These are phyloP conservation scores for Rhytidhysteron rufulum DNA, from an alignment of 2,329 filamentous ascomycete species.

Conservation along the genomic window DNA sequence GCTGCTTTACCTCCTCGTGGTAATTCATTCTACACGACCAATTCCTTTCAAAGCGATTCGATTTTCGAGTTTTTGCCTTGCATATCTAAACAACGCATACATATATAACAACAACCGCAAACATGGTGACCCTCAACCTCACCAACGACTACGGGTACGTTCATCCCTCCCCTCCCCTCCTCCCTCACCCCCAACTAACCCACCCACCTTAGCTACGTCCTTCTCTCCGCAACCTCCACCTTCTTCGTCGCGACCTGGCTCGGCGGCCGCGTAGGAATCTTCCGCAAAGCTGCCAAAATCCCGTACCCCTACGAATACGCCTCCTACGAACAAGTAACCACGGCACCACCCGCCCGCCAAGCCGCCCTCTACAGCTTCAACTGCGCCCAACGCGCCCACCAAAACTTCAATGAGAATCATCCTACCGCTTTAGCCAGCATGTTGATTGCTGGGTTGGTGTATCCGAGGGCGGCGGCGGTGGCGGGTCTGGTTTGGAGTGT, in stretches of 20 bases:
- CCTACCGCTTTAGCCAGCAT: slow-evolving; percentile 48
- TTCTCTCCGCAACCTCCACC: slow-evolving; percentile 51
- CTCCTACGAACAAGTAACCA: slow-evolving; percentile 49
- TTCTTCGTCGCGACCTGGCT: slow-evolving; percentile 54
- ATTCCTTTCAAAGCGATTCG: too few species aligned
- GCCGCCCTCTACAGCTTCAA: slow-evolving; percentile 47
- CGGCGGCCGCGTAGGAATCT: slow-evolving; percentile 40
- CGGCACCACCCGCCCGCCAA: slow-evolving; percentile 34
- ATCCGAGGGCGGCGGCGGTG: slow-evolving; percentile 45
- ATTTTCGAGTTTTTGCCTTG: too few species aligned
- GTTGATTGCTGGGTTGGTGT: slow-evolving; percentile 53
- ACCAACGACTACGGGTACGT: slow-evolving; percentile 30
- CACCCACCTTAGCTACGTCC: slow-evolving; percentile 47
- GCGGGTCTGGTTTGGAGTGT: slow-evolving; percentile 51
- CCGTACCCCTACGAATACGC: slow-evolving; percentile 59
- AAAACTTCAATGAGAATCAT: slow-evolving; percentile 59
- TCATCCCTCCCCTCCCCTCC: slow-evolving; percentile 1
- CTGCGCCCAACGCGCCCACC: slow-evolving; percentile 42
- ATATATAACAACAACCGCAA: slow-evolving; percentile 4
- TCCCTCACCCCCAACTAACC: slow-evolving; percentile 3
- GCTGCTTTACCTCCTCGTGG: too few species aligned
- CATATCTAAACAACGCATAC: too few species aligned
- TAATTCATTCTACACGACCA: too few species aligned
- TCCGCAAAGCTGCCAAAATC: slow-evolving; percentile 52
- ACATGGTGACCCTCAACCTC: slow-evolving; percentile 23